Percentiles rank a stretch among this genome's conserved stretches.
phyloP scores from a whole-genome alignment of 139 green algal genomes.

The Ettlia oleoabundans region DNA sequence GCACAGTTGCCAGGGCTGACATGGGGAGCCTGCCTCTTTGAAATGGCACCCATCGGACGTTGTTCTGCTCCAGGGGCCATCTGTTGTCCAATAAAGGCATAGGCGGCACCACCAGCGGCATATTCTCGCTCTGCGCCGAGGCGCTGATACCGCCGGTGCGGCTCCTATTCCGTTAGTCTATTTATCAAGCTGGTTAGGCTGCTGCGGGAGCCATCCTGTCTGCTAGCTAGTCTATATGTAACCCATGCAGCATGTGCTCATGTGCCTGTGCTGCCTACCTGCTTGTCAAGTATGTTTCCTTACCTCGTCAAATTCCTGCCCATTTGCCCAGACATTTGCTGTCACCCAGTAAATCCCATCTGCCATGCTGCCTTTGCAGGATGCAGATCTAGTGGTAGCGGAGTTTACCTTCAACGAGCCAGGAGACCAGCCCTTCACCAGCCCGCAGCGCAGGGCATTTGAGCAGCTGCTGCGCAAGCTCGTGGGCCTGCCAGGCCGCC shows the following conservation, averaged over 20 bases:
- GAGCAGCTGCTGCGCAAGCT: conserved; percentile 29
- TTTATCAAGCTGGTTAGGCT: too few species aligned
- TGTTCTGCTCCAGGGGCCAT: background rate
- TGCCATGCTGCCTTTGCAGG: background rate
- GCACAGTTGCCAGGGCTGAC: too few species aligned
- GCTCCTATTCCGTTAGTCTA: background rate
- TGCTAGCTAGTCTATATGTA: too few species aligned
- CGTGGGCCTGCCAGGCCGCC: background rate
- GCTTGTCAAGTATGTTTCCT: background rate
- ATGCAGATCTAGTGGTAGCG: background rate
- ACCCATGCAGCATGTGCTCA: too few species aligned
- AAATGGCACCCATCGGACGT: background rate
- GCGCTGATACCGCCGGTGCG: conserved; percentile 4
- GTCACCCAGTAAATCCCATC: too few species aligned
- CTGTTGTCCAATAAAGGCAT: conserved; percentile 14
- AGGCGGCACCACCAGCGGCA: conserved; percentile 1
- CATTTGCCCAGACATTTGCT: too few species aligned
- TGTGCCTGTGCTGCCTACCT: background rate
- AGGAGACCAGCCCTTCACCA: background rate
- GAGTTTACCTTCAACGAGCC: conserved; percentile 24
- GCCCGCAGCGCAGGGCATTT: background rate
- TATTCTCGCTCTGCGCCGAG: background rate
- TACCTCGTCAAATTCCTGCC: too few species aligned
- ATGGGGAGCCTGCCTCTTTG: too few species aligned
- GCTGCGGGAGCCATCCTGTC: too few species aligned